These are phyloP conservation scores for Solanum paucissectum DNA, from an alignment of 257 asterid species.

Conservation along the genomic window DNA sequence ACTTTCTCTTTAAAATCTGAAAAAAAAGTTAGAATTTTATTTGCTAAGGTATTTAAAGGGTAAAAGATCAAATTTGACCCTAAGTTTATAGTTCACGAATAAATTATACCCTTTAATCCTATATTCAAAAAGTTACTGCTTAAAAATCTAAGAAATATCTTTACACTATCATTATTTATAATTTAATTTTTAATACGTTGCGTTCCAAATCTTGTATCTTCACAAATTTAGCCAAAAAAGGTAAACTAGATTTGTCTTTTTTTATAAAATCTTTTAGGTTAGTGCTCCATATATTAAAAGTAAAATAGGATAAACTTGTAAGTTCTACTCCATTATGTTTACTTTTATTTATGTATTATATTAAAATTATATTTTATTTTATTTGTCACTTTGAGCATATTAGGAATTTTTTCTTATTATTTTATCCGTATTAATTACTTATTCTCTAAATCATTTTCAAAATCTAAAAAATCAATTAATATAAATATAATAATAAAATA, in stretches of 20 bases:
- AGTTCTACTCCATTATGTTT: background rate
- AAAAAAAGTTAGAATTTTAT: background rate
- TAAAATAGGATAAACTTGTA: background rate
- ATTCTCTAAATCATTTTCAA: no score
- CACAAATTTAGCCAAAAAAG: background rate
- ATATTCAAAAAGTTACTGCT: background rate
- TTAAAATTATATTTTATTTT: no score
- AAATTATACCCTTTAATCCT: background rate
- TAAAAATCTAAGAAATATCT: background rate
- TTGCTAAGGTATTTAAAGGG: background rate
- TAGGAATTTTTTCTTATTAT: no score
- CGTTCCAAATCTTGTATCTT: background rate
- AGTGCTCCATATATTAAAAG: background rate
- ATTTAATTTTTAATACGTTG: background rate
- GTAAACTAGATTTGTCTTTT: background rate
- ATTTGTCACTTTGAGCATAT: background rate
- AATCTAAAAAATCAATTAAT: no score
- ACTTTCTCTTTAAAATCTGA: background rate
- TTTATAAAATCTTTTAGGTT: background rate
- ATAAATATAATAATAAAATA: no score
- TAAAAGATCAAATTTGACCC: background rate
- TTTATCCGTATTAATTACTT: no score
- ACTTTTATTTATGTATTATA: background rate
- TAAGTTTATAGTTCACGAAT: background rate
- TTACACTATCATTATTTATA: background rate